Conservation (phyloP, 192 early-diverging fungal genomes). For the Podila verticillata region DNA sequence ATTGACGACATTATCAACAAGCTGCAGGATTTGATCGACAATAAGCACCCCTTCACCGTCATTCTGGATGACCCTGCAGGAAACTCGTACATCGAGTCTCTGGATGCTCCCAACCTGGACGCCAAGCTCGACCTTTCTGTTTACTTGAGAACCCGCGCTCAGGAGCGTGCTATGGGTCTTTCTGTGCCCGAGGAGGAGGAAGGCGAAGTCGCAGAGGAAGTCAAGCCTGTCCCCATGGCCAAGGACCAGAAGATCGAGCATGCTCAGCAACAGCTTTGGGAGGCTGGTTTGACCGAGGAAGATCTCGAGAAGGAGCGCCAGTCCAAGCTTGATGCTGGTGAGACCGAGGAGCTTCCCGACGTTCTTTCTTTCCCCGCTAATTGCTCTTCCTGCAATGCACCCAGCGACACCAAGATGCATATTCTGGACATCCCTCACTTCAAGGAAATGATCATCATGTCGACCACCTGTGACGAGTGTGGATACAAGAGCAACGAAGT, state of each 20-base stretch:
- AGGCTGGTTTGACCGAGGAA: slow-evolving; percentile 43
- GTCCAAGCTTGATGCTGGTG: slow-evolving; percentile 24
- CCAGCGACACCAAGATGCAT: slow-evolving; percentile 90
- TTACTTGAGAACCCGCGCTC: slow-evolving; percentile 81
- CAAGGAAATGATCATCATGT: slow-evolving; percentile 96
- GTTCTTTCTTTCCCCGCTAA: slow-evolving; percentile 85
- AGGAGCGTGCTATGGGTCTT: slow-evolving; percentile 82
- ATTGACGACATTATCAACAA: slow-evolving; percentile 76
- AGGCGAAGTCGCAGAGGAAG: slow-evolving; percentile 16
- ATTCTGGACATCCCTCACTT: slow-evolving; percentile 94
- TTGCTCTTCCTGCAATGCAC: slow-evolving; percentile 84
- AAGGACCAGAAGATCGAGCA: slow-evolving; percentile 32
- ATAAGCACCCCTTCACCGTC: slow-evolving; percentile 73
- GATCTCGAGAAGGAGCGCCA: slow-evolving; percentile 32
- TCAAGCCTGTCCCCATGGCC: slow-evolving; percentile 27
- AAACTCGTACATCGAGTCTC: slow-evolving; percentile 92
- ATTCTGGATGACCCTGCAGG: slow-evolving; percentile 91
- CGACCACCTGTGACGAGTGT: slow-evolving; percentile 89
- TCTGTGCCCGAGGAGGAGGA: slow-evolving; percentile 65
- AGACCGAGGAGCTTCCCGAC: slow-evolving; percentile 68
- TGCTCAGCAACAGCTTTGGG: slow-evolving; percentile 46
- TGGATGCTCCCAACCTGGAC: slow-evolving; percentile 78
- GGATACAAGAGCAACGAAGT: slow-evolving; percentile 98
- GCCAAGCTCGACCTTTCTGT: slow-evolving; percentile 73
- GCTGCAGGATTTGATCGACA: slow-evolving; percentile 67